Evolutionary conservation across 164 flowering plant genomes (phyloP).

Genomic region (Piper betle): DNA sequence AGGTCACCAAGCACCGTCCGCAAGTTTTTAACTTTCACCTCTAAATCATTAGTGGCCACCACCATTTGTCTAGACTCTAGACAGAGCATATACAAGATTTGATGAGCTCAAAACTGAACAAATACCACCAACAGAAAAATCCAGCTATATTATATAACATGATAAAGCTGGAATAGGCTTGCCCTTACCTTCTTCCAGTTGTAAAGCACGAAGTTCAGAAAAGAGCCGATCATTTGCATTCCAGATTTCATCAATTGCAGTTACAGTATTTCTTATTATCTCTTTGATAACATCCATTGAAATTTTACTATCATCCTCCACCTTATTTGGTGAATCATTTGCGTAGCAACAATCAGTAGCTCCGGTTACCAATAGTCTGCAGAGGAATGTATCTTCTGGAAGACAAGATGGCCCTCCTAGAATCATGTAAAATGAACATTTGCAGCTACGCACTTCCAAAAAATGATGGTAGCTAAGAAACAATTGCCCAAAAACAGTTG

Average conservation of each 20-base stretch:
- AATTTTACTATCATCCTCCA: slow-evolving; percentile 24
- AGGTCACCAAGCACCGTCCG: slow-evolving; percentile 42
- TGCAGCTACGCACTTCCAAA: neutral
- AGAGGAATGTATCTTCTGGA: slow-evolving; percentile 40
- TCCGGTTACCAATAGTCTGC: slow-evolving; percentile 68
- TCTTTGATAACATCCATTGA: slow-evolving; percentile 20
- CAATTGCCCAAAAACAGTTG: no score
- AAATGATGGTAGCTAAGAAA: no score
- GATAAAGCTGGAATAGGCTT: neutral
- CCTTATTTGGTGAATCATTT: slow-evolving; percentile 18
- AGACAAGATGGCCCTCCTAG: slow-evolving; percentile 38
- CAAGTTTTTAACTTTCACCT: slow-evolving; percentile 40
- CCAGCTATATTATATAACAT: neutral
- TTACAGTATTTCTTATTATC: slow-evolving; percentile 34
- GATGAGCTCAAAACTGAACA: neutral
- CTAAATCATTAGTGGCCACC: slow-evolving; percentile 30
- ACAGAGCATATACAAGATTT: slow-evolving; percentile 8
- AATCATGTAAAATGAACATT: slow-evolving; percentile 1
- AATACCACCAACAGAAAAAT: neutral
- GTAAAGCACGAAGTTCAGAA: slow-evolving; percentile 21
- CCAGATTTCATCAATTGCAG: slow-evolving; percentile 42
- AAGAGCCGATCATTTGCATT: slow-evolving; percentile 31
- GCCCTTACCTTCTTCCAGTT: slow-evolving; percentile 48
- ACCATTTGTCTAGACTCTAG: slow-evolving; percentile 29
- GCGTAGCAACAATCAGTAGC: slow-evolving; percentile 73